Evolutionary conservation across 2,329 filamentous ascomycete species (phyloP).

Genomic region (Fusarium phyllophilum): DNA sequence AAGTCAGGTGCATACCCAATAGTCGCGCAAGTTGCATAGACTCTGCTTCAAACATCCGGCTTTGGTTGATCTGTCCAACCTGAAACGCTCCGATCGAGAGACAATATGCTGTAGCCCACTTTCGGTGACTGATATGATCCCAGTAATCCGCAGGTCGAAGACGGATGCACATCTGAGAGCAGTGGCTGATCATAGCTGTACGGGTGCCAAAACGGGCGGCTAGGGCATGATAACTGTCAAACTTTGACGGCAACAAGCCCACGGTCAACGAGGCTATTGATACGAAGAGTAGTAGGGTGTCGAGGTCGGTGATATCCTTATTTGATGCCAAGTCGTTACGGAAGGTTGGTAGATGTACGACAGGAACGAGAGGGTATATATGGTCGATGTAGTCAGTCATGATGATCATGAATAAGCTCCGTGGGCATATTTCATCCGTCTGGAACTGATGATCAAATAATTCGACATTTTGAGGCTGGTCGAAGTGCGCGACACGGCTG

Average conservation of each 20-base stretch:
- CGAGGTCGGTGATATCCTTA: background rate
- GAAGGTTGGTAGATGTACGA: background rate
- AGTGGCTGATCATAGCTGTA: background rate
- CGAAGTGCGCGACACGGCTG: background rate
- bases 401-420: background rate
- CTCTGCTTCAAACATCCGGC: background rate
- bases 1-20: background rate
- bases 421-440: background rate
- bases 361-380: background rate
- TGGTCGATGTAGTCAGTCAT: background rate
- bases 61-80: background rate
- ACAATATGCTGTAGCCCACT: background rate
- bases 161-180: background rate
- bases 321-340: background rate
- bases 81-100: background rate
- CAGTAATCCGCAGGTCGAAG: constrained; percentile 1
- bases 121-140: constrained; percentile 8
- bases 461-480: background rate
- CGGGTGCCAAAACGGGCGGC: background rate
- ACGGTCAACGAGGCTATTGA: background rate
- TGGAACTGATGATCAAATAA: background rate
- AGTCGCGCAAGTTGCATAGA: background rate
- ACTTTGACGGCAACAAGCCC: background rate
- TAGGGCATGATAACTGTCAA: background rate
- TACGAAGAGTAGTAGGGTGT: background rate